A percentile compares a stretch with the other conserved stretches of the same genome.
Conservation (phyloP, 2,329 filamentous ascomycete species). For the Lachnellula occidentalis region DNA sequence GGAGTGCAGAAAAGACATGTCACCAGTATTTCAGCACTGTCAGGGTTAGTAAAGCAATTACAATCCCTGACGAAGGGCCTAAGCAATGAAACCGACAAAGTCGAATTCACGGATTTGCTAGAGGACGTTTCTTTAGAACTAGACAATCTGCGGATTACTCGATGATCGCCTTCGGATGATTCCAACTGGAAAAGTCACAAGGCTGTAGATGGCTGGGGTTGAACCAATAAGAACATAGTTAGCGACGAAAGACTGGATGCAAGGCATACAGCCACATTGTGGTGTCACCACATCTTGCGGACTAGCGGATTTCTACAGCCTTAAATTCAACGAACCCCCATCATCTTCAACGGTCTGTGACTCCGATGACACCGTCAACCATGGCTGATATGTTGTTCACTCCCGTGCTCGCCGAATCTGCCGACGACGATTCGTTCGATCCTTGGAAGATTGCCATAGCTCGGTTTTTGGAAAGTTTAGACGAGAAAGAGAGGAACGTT, state of each 20-base stretch:
- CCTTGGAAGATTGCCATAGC: conserved; percentile 12
- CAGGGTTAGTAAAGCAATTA: conserved; percentile 43
- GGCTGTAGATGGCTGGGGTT: neutral
- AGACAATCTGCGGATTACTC: conserved; percentile 10
- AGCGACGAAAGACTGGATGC: neutral
- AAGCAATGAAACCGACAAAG: conserved; percentile 23
- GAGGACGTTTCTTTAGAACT: conserved; percentile 38
- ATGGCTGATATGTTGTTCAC: neutral
- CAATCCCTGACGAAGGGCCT: conserved; percentile 19
- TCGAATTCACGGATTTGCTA: conserved; percentile 38
- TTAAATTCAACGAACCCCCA: neutral
- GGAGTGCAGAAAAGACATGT: conserved; percentile 46
- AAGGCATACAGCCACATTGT: neutral
- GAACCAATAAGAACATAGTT: neutral
- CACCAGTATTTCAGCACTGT: conserved; percentile 46
- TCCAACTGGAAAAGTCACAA: no score
- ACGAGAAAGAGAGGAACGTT: conserved; percentile 4
- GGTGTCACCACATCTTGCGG: neutral
- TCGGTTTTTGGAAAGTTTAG: conserved; percentile 11
- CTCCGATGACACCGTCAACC: neutral
- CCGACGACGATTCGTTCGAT: neutral
- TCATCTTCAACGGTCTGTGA: neutral
- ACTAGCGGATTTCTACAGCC: neutral
- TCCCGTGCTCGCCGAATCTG: neutral
- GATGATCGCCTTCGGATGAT: neutral